Evolutionary conservation across 768 basidiomycete species (phyloP), one percentile per base, ranked within the genome.

Genomic region (Phlegmacium glaucopus): DNA sequence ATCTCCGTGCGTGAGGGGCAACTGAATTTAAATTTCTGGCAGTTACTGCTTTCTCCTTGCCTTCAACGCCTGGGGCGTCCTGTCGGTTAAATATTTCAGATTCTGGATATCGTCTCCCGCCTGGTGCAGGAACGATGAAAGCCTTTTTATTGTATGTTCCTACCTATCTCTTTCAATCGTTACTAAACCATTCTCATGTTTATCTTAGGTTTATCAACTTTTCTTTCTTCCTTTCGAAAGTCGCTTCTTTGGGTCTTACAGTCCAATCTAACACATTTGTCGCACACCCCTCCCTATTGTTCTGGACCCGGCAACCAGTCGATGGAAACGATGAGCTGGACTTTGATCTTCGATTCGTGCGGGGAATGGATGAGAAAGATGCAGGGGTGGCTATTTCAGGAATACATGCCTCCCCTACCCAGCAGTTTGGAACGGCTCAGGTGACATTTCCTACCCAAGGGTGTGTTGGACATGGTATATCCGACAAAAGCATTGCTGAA

Each of bases 31-130:
- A n/a, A n/a, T n/a, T n/a, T n/a, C n/a, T n/a, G n/a, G n/a, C n/a
- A n/a, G n/a, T n/a, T n/a, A n/a, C n/a, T n/a, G n/a, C n/a, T n/a
- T n/a, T n/a, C n/a, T n/a, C n/a, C 22, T 22, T 22, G 47, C 50
- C 55, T 48, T 50, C 50, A 53, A 45, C 55, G 55, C 55, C 55
- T 53, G 55, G 55, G 43, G 55, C 55, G 52, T n/a, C 27, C 44
- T 57, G 52, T 53, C 41, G 49, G 55, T 47, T 46, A 38, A 27
- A 45, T 45, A 47, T 42, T 27, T 26, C 13, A 15, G 46, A 44
- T 51, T 50, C 42, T 22, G 22, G 22, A 22, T 22, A 22, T 22
- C 22, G 22, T 53, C 39, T 53, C 52, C 42, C 35, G 55, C 55
- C 55, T 57, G 55, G 55, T 48, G 55, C 55, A 44, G 55, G 50